These are phyloP conservation scores for Aureobasidium pullulans DNA, from an alignment of 2,329 filamentous ascomycete species.

Conservation along the genomic window DNA sequence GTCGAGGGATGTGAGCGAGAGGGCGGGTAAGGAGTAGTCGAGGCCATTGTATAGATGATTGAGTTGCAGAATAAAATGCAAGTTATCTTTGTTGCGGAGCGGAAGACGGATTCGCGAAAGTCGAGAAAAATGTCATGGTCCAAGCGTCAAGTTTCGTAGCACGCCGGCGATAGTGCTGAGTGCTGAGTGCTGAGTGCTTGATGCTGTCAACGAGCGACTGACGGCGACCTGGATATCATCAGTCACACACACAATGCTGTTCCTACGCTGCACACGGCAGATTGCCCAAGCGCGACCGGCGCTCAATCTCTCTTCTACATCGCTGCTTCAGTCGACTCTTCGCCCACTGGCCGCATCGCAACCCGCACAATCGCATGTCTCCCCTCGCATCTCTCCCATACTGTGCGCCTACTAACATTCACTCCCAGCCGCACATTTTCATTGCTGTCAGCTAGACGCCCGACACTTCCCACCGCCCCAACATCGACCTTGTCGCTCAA, in stretches of 20 bases:
- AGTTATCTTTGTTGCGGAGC: neutral
- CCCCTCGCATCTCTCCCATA: neutral
- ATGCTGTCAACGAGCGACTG: neutral
- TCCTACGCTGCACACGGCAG: slow-evolving; percentile 16
- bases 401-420: neutral
- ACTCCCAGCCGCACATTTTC: slow-evolving; percentile 4
- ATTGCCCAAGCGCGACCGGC: slow-evolving; percentile 6
- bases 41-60: slow-evolving; percentile 11
- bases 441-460: slow-evolving; percentile 4
- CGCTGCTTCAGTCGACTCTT: slow-evolving; percentile 7
- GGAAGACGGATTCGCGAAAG: neutral
- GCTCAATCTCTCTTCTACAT: slow-evolving; percentile 3
- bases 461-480: slow-evolving; percentile 10
- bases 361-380: slow-evolving; percentile 7
- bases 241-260: slow-evolving; percentile 15
- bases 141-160: neutral
- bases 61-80: neutral
- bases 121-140: slow-evolving; percentile 4
- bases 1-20: slow-evolving; percentile 26
- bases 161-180: neutral
- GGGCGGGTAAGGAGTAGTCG: slow-evolving; percentile 28
- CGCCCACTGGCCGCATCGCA: slow-evolving; percentile 11
- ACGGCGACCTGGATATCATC: neutral
- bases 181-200: too few relatives aligned
- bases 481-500: slow-evolving; percentile 6